Evolutionary conservation across 148 eudicot species (phyloP).

Genomic region (Dysphania ambrosioides): DNA sequence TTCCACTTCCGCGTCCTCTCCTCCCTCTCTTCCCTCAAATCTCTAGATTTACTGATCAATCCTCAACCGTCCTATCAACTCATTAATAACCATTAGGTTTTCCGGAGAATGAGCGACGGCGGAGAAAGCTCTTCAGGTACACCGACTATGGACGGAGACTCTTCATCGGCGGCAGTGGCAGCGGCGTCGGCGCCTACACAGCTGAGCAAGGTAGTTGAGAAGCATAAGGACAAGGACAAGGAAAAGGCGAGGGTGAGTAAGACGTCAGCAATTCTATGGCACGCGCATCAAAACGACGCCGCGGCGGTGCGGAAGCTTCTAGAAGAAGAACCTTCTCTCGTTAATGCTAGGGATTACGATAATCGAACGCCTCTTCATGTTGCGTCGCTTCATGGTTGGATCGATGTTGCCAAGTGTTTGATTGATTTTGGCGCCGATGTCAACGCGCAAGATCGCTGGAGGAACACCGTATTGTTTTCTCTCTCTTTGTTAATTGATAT

Average conservation of each 20-base stretch:
- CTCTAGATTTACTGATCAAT: not conserved
- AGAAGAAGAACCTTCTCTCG: slow-evolving; percentile 70
- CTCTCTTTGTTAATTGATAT: not conserved
- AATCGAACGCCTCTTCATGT: slow-evolving; percentile 88
- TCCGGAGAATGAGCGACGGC: slow-evolving; percentile 52
- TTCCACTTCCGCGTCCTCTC: not conserved
- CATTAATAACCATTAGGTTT: not conserved
- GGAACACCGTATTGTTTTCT: slow-evolving; percentile 55
- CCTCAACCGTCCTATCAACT: not conserved
- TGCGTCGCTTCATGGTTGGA: slow-evolving; percentile 89
- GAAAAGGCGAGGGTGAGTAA: slow-evolving; percentile 73
- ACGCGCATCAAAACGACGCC: slow-evolving; percentile 88
- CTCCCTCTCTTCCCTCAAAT: not conserved
- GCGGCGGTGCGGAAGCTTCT: slow-evolving; percentile 68
- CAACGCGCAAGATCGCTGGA: slow-evolving; percentile 97
- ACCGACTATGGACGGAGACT: not conserved
- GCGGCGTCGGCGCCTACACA: slow-evolving; percentile 17
- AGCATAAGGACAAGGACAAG: slow-evolving; percentile 54
- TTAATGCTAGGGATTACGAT: slow-evolving; percentile 83
- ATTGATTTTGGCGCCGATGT: slow-evolving; percentile 79
- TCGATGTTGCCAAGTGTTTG: slow-evolving; percentile 73
- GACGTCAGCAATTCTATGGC: slow-evolving; percentile 89
- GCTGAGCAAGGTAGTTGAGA: slow-evolving; percentile 29
- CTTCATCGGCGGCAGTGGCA: slow-evolving; percentile 20
- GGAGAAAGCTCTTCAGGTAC: slow-evolving; percentile 27